phyloP scores from a whole-genome alignment of 1,284 basidiomycete species.

The Puccinia hordei region DNA sequence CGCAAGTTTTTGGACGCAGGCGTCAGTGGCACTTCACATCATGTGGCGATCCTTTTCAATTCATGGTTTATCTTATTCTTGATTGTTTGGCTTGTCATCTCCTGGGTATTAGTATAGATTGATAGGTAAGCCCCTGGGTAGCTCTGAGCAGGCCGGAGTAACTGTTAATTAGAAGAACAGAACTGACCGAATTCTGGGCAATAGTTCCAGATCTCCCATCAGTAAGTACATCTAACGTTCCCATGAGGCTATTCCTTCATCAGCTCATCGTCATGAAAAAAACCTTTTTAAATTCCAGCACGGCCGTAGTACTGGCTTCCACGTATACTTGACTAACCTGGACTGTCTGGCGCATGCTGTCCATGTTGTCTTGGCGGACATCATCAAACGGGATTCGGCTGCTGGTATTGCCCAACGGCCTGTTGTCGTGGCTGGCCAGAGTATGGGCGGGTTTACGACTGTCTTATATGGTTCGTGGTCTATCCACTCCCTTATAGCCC shows the following conservation, averaged over 20 bases:
- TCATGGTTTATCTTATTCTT: neutral
- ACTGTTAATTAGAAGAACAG: neutral
- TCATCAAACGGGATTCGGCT: conserved; percentile 38
- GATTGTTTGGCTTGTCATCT: neutral
- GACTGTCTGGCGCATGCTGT: conserved; percentile 40
- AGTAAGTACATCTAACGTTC: neutral
- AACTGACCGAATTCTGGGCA: neutral
- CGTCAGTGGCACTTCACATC: conserved; percentile 23
- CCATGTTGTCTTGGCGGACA: conserved; percentile 36
- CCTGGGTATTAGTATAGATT: conserved; percentile 22
- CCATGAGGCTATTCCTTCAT: neutral
- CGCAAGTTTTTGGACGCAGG: conserved; percentile 45
- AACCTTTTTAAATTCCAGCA: conserved; percentile 24
- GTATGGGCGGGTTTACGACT: conserved; percentile 39
- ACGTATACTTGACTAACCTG: conserved; percentile 32
- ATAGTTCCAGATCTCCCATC: conserved; percentile 42
- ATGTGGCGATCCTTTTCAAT: neutral
- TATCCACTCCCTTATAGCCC: neutral
- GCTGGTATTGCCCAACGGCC: conserved; percentile 23
- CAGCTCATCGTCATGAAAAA: neutral
- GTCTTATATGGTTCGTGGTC: conserved; percentile 39
- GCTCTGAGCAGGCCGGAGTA: neutral
- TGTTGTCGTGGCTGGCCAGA: conserved; percentile 37
- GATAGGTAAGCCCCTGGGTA: conserved; percentile 4
- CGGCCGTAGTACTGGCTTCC: conserved; percentile 49